Evolutionary conservation across 495 filamentous ascomycete genomes (phyloP).

Genomic region (Daldinia childiae): DNA sequence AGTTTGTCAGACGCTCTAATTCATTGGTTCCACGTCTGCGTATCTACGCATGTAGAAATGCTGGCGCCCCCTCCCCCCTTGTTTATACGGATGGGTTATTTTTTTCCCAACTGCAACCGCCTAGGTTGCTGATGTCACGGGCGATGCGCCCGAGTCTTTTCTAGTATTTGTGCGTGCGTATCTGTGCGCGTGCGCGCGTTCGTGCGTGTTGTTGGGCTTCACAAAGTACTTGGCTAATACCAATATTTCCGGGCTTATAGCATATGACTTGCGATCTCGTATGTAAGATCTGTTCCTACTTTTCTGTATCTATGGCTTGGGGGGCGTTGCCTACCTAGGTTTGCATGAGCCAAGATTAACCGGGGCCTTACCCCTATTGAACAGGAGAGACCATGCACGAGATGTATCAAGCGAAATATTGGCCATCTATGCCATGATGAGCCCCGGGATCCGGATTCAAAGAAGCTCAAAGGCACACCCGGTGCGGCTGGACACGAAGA

Average conservation of each 20-base stretch:
- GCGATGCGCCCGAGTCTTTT: slow-evolving; percentile 32
- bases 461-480: slow-evolving; percentile 73
- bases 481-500: slow-evolving; percentile 58
- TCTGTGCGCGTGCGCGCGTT: slow-evolving; percentile 34
- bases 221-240: slow-evolving; percentile 41
- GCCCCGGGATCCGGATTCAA: slow-evolving; percentile 77
- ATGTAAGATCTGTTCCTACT: slow-evolving; percentile 66
- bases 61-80: slow-evolving; percentile 29
- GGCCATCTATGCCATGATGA: slow-evolving; percentile 99
- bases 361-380: slow-evolving; percentile 51
- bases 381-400: slow-evolving; percentile 93
- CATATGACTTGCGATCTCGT: slow-evolving; percentile 99
- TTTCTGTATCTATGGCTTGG: slow-evolving; percentile 55
- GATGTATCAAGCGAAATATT: slow-evolving; percentile 99
- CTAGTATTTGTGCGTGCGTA: slow-evolving; percentile 24
- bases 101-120: slow-evolving; percentile 7
- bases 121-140: slow-evolving; percentile 38
- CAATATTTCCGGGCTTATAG: slow-evolving; percentile 61
- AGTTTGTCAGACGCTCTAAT: slow-evolving; percentile 40
- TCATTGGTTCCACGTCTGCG: slow-evolving; percentile 50
- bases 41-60: slow-evolving; percentile 42
- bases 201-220: slow-evolving; percentile 41
- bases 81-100: slow-evolving; percentile 26
- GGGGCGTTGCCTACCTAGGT: slow-evolving; percentile 36
- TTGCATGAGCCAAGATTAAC: slow-evolving; percentile 48